These are phyloP conservation scores for Fusarium beomiforme DNA, from an alignment of 2,329 filamentous ascomycete species.

Conservation along the genomic window DNA sequence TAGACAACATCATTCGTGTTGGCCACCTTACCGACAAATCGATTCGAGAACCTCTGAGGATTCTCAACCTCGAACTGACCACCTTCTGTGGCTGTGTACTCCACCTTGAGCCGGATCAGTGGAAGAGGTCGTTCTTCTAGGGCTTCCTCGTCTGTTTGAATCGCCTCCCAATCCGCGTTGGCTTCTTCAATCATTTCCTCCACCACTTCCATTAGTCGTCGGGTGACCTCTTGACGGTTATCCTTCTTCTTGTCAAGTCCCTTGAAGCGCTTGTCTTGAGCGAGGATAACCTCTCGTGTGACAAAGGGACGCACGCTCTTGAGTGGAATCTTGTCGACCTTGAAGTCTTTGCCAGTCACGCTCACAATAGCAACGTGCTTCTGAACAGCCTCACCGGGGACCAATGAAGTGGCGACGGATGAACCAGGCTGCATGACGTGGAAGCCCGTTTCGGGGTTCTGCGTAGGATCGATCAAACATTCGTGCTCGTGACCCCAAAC, in stretches of 20 bases:
- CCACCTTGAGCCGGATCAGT: conserved; percentile 88
- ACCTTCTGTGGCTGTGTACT: conserved; percentile 86
- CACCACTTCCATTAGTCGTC: conserved; percentile 79
- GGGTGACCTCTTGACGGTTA: conserved; percentile 83
- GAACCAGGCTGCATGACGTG: conserved; percentile 98
- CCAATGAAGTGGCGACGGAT: conserved; percentile 91
- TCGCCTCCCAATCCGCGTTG: conserved; percentile 79
- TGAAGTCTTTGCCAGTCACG: conserved; percentile 84
- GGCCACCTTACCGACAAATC: conserved; percentile 89
- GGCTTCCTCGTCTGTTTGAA: conserved; percentile 74
- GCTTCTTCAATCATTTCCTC: conserved; percentile 90
- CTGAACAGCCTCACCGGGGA: conserved; percentile 86
- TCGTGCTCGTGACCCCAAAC: conserved; percentile 99
- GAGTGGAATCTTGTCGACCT: conserved; percentile 80
- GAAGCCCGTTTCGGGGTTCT: conserved; percentile 89
- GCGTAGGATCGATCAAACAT: conserved; percentile 84
- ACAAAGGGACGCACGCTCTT: conserved; percentile 93
- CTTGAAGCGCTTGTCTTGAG: conserved; percentile 79
- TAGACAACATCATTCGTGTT: conserved; percentile 95
- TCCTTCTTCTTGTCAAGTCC: conserved; percentile 83
- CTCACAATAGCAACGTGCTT: conserved; percentile 92
- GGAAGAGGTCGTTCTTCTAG: conserved; percentile 75
- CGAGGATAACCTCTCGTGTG: conserved; percentile 81
- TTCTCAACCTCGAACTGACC: conserved; percentile 93
- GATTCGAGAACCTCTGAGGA: conserved; percentile 93